Conservation (phyloP, 2,329 filamentous ascomycete species). For the Alternaria metachromatica region DNA sequence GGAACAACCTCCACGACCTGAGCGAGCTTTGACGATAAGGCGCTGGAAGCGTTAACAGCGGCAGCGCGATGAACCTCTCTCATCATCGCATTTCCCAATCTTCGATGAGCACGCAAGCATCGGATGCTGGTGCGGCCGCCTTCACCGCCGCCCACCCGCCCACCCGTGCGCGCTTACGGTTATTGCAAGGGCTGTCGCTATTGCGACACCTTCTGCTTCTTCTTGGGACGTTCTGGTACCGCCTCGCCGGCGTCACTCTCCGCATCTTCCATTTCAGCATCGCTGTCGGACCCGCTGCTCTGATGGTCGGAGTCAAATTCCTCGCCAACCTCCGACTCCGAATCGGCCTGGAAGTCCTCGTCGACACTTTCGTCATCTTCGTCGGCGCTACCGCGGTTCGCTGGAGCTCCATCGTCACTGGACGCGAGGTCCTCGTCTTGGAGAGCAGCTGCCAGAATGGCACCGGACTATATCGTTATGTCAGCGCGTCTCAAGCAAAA, state of each 20-base stretch:
- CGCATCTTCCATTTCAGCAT: constrained; percentile 69
- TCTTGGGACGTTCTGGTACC: constrained; percentile 66
- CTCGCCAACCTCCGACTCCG: constrained; percentile 93
- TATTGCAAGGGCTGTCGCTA: constrained; percentile 20
- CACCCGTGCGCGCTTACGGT: constrained; percentile 9
- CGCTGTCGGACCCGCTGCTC: constrained; percentile 76
- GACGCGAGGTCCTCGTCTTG: constrained; percentile 82
- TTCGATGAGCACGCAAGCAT: constrained; percentile 28
- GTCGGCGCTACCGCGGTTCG: constrained; percentile 88
- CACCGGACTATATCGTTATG: constrained; percentile 54
- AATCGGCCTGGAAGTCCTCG: constrained; percentile 92
- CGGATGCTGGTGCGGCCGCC: constrained; percentile 24
- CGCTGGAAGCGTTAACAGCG: constrained; percentile 14
- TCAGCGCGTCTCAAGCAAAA: constrained; percentile 26
- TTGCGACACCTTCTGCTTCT: constrained; percentile 64
- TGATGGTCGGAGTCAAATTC: constrained; percentile 94
- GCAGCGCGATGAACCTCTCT: constrained; percentile 25
- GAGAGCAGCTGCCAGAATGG: constrained; percentile 78
- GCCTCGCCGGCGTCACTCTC: constrained; percentile 59
- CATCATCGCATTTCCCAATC: constrained; percentile 22
- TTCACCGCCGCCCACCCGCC: constrained; percentile 29
- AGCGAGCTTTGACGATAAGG: constrained; percentile 2
- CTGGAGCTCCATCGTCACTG: constrained; percentile 74
- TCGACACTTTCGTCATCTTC: constrained; percentile 96
- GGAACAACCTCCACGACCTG: constrained; percentile 27